phyloP scores from a whole-genome alignment of 768 basidiomycete genomes.

The Mycena sanguinolenta region DNA sequence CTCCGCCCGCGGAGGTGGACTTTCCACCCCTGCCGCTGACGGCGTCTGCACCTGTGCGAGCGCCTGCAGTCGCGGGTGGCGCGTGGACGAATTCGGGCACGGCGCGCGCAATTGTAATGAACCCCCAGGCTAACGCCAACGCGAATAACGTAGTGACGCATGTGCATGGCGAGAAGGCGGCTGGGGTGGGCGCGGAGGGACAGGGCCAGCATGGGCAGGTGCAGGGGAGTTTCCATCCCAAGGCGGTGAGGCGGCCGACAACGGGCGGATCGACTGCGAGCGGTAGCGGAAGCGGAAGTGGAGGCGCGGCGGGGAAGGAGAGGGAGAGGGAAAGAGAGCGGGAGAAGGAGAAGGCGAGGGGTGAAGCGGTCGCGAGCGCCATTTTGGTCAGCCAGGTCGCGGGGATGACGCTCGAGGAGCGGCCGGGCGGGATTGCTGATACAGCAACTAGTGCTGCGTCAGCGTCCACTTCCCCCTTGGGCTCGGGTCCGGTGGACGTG shows the following conservation, averaged over 20 bases:
- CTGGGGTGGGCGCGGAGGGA: not conserved
- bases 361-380: constrained; percentile 25
- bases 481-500: not conserved
- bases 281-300: constrained; percentile 7
- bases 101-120: constrained; percentile 65
- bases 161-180: not conserved
- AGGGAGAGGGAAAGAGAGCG: constrained; percentile 25
- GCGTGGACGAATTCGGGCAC: constrained; percentile 78
- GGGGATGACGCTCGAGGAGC: constrained; percentile 30
- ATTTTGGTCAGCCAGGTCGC: constrained; percentile 32
- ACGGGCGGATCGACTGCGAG: constrained; percentile 7
- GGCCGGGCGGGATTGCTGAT: not conserved
- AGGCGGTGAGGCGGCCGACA: constrained; percentile 30
- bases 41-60: constrained; percentile 51
- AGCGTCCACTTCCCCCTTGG: not conserved
- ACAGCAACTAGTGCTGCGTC: not conserved
- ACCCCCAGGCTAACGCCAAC: constrained; percentile 37
- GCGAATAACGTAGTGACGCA: constrained; percentile 30
- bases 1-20: constrained; percentile 60
- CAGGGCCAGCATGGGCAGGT: not conserved
- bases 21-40: constrained; percentile 70
- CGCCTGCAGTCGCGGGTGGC: constrained; percentile 68
- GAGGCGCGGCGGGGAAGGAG: not conserved
- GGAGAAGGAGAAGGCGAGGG: constrained; percentile 18
- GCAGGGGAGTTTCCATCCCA: constrained; percentile 11